These are phyloP conservation scores for Nicotiana noctiflora DNA, from an alignment of 257 asterid species.

Conservation along the genomic window DNA sequence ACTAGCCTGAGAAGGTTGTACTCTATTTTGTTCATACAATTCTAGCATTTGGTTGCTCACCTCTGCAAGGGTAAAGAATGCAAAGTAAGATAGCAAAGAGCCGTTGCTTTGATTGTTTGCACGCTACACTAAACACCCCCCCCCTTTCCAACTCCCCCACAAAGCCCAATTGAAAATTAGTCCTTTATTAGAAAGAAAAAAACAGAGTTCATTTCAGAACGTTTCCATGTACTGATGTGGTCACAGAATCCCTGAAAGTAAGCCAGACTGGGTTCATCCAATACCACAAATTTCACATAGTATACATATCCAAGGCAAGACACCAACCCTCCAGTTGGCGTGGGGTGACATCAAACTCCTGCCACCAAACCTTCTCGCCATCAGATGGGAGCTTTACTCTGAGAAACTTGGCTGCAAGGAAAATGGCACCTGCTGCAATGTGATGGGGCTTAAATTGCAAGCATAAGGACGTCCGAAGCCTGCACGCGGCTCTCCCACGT, in stretches of 20 bases:
- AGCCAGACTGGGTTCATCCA: slow-evolving; percentile 10
- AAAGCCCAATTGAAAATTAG: neutral
- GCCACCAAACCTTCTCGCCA: slow-evolving; percentile 99
- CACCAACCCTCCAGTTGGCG: slow-evolving; percentile 98
- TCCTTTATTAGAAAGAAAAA: neutral
- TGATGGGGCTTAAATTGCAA: slow-evolving; percentile 99
- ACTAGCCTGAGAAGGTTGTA: slow-evolving; percentile 58
- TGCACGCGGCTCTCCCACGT: slow-evolving; percentile 66
- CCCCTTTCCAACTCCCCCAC: neutral
- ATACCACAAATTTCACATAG: slow-evolving; percentile 18
- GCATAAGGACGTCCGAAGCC: slow-evolving; percentile 98
- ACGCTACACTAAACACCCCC: neutral
- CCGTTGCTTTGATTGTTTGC: neutral
- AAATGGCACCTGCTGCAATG: slow-evolving; percentile 99
- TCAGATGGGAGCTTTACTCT: slow-evolving; percentile 98
- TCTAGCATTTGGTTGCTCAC: slow-evolving; percentile 96
- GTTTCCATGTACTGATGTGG: neutral
- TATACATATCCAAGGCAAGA: slow-evolving; percentile 28
- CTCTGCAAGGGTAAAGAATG: slow-evolving; percentile 51
- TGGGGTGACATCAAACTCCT: slow-evolving; percentile 98
- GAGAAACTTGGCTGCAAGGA: slow-evolving; percentile 98
- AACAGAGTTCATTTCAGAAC: neutral
- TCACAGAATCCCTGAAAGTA: neutral
- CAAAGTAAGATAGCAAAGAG: slow-evolving; percentile 1
- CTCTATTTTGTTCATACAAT: slow-evolving; percentile 65